These are phyloP conservation scores for Colletotrichum sublineola DNA, from an alignment of 2,329 filamentous ascomycete species.

Conservation along the genomic window DNA sequence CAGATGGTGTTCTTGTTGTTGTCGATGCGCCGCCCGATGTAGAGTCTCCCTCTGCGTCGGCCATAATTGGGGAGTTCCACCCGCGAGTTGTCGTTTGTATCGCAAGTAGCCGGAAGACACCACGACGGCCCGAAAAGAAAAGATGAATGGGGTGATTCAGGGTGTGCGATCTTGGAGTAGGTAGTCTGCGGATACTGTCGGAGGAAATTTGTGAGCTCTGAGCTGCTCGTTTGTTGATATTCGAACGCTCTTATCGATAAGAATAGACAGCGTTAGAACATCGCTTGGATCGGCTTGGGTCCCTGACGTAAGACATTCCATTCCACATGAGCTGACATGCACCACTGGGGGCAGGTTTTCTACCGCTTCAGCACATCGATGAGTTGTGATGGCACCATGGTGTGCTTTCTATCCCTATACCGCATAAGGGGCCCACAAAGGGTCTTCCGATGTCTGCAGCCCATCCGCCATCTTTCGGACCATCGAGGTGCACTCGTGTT, in stretches of 20 bases:
- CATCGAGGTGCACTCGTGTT: background rate
- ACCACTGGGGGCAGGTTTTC: background rate
- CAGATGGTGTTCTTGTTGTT: conserved; percentile 43
- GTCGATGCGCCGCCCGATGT: background rate
- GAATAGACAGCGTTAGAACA: background rate
- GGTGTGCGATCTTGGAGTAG: background rate
- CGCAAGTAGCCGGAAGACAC: conserved; percentile 53
- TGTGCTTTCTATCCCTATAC: background rate
- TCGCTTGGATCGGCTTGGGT: background rate
- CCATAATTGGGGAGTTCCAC: conserved; percentile 8
- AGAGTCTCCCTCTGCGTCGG: conserved; percentile 21
- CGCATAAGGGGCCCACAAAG: background rate
- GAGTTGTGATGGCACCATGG: conserved; percentile 12
- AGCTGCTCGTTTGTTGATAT: conserved; percentile 5
- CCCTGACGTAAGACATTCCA: background rate
- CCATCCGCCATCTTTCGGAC: background rate
- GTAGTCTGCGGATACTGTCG: background rate
- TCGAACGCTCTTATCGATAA: conserved; percentile 27
- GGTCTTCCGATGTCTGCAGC: conserved; percentile 10
- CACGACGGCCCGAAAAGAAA: background rate
- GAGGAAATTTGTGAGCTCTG: conserved; percentile 14
- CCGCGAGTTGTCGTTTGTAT: conserved; percentile 68
- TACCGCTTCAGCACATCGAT: background rate
- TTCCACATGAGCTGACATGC: background rate
- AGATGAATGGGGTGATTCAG: background rate